A percentile compares a stretch with the other conserved stretches of the same genome.
Conservation (phyloP, 1,139 yeast genomes). For the Scheffersomyces parashehatae region DNA sequence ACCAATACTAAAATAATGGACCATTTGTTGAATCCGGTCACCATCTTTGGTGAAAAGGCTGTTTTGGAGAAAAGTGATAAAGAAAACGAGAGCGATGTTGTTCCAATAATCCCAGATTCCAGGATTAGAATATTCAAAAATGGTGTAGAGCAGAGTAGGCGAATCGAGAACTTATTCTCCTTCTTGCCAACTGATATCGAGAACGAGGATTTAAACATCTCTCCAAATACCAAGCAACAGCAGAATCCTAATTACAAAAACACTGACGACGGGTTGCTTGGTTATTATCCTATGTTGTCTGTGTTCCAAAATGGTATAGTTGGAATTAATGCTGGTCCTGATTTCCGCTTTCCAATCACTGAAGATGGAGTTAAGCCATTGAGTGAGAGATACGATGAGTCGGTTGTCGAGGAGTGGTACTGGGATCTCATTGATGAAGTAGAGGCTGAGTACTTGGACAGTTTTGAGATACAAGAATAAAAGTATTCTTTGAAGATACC, state of each 20-base stretch:
- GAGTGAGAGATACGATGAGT: constrained; percentile 63
- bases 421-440: constrained; percentile 87
- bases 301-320: constrained; percentile 82
- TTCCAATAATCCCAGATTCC: constrained; percentile 56
- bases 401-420: constrained; percentile 75
- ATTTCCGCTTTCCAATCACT: constrained; percentile 49
- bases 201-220: constrained; percentile 24
- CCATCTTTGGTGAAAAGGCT: constrained; percentile 68
- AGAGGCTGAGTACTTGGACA: constrained; percentile 63
- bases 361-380: constrained; percentile 46
- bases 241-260: constrained; percentile 49
- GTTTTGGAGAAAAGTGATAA: constrained; percentile 30
- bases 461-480: constrained; percentile 28
- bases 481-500: no score
- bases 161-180: constrained; percentile 69
- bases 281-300: constrained; percentile 89
- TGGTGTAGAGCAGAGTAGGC: constrained; percentile 65
- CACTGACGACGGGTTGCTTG: constrained; percentile 80
- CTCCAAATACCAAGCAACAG: constrained; percentile 43
- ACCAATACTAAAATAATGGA: constrained; percentile 76
- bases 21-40: constrained; percentile 71
- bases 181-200: constrained; percentile 61
- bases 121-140: constrained; percentile 71
- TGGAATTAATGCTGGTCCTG: constrained; percentile 66
- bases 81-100: constrained; percentile 15